phyloP scores from a whole-genome alignment of 2,329 filamentous ascomycete genomes.

The Colletotrichum spinosum region DNA sequence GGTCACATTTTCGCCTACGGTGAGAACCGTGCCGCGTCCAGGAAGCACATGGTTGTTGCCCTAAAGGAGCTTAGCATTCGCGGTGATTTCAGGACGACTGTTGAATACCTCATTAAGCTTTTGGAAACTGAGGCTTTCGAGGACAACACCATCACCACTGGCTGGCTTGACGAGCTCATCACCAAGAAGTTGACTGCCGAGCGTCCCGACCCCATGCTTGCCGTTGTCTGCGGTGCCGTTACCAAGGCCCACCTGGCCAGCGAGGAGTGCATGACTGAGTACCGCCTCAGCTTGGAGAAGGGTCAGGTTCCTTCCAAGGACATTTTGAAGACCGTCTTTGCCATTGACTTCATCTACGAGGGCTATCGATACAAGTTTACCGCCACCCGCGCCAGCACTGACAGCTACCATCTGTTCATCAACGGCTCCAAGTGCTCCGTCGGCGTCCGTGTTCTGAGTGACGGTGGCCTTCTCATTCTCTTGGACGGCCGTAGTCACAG shows the following conservation, averaged over 20 bases:
- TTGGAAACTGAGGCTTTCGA: constrained; percentile 98
- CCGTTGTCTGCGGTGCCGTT: constrained; percentile 94
- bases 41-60: constrained; percentile 99
- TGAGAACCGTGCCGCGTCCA: constrained; percentile 93
- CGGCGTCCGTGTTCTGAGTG: constrained; percentile 90
- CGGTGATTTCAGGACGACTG: constrained; percentile 98
- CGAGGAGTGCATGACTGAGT: constrained; percentile 88
- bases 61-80: constrained; percentile 99
- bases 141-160: constrained; percentile 98
- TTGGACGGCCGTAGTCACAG: constrained; percentile 95
- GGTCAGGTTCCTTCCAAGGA: constrained; percentile 98
- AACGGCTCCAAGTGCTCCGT: constrained; percentile 97
- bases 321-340: constrained; percentile 96
- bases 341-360: constrained; percentile 98
- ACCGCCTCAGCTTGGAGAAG: constrained; percentile 90
- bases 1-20: constrained; percentile 99
- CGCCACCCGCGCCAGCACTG: constrained; percentile 87
- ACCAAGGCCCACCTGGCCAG: constrained; percentile 96
- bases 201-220: constrained; percentile 91
- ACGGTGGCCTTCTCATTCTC: constrained; percentile 92
- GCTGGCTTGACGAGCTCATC: constrained; percentile 98
- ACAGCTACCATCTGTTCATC: constrained; percentile 98
- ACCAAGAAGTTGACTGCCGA: constrained; percentile 97
- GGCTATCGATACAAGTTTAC: constrained; percentile 98
- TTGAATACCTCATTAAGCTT: constrained; percentile 98